These are phyloP conservation scores for Chaetomium sp. DNA, from an alignment of 2,329 filamentous ascomycete genomes.

Conservation along the genomic window DNA sequence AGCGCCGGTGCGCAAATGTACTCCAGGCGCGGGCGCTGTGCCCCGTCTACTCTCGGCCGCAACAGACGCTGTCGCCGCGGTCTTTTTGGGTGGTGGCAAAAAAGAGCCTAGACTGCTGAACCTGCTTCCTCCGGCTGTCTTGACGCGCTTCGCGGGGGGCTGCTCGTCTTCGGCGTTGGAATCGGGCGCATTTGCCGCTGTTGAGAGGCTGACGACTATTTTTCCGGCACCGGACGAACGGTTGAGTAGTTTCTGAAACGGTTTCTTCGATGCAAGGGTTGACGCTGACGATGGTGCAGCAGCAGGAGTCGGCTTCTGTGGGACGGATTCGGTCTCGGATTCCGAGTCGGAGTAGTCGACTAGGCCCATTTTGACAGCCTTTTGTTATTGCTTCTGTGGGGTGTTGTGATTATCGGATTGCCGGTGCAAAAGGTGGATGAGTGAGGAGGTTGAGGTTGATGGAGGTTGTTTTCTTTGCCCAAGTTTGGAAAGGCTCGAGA, in stretches of 20 bases:
- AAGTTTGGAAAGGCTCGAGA: too few relatives aligned
- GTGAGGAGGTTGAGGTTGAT: not conserved
- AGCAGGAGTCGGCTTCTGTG: constrained; percentile 20
- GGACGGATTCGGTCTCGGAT: constrained; percentile 53
- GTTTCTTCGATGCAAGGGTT: constrained; percentile 41
- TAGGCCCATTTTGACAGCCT: constrained; percentile 55
- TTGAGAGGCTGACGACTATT: constrained; percentile 73
- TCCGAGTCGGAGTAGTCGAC: constrained; percentile 73
- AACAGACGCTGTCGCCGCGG: constrained; percentile 26
- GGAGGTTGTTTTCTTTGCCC: not conserved
- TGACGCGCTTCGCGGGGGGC: constrained; percentile 66
- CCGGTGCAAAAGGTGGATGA: not conserved
- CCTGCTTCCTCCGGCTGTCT: constrained; percentile 44
- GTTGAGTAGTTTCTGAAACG: constrained; percentile 75
- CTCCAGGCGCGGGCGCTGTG: constrained; percentile 43
- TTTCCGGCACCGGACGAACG: constrained; percentile 65
- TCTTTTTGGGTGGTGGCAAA: constrained; percentile 72
- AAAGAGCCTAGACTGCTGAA: constrained; percentile 83
- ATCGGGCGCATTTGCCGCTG: constrained; percentile 37
- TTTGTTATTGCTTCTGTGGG: not conserved
- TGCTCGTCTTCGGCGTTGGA: constrained; percentile 32
- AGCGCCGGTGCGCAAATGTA: constrained; percentile 77
- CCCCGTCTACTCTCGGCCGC: constrained; percentile 28
- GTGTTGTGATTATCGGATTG: not conserved
- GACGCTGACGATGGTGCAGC: constrained; percentile 28